phyloP scores from a whole-genome alignment of 225 moss, liverwort and hornwort species.

The Takakia lepidozioides region DNA sequence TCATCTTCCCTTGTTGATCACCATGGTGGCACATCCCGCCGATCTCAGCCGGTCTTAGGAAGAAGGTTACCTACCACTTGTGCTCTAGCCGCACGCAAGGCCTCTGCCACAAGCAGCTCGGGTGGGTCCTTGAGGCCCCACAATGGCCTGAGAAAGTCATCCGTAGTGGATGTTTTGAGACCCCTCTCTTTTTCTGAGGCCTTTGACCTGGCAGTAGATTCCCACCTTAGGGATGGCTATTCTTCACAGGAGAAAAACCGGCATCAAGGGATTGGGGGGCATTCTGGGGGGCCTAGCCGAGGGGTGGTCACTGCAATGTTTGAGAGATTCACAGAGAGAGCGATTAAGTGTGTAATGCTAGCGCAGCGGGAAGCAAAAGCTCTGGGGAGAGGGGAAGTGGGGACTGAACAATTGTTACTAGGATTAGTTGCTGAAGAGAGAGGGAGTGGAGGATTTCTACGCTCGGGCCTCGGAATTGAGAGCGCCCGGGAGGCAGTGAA shows the following conservation, averaged over 20 bases:
- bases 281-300: constrained; percentile 41
- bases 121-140: constrained; percentile 22
- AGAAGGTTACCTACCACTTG: constrained; percentile 32
- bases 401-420: constrained; percentile 83
- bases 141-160: constrained; percentile 61
- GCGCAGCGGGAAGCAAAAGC: constrained; percentile 93
- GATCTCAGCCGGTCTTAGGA: constrained; percentile 47
- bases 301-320: constrained; percentile 79
- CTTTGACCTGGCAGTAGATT: constrained; percentile 63
- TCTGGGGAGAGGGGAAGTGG: constrained; percentile 76
- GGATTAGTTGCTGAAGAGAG: constrained; percentile 89
- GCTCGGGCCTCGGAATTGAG: constrained; percentile 76
- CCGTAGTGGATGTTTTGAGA: constrained; percentile 41
- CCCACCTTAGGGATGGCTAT: constrained; percentile 11
- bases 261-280: too few species aligned
- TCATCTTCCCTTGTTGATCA: constrained; percentile 38
- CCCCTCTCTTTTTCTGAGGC: constrained; percentile 62
- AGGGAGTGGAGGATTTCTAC: constrained; percentile 74
- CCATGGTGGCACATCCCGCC: constrained; percentile 24
- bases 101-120: background rate
- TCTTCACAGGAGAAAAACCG: constrained; percentile 10
- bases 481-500: constrained; percentile 81
- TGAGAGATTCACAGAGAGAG: constrained; percentile 90
- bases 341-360: constrained; percentile 91
- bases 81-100: constrained; percentile 19